Evolutionary conservation across 2,329 filamentous ascomycete species (phyloP), one percentile per base, ranked within the genome.

Genomic region (Nigrospora oryzae): DNA sequence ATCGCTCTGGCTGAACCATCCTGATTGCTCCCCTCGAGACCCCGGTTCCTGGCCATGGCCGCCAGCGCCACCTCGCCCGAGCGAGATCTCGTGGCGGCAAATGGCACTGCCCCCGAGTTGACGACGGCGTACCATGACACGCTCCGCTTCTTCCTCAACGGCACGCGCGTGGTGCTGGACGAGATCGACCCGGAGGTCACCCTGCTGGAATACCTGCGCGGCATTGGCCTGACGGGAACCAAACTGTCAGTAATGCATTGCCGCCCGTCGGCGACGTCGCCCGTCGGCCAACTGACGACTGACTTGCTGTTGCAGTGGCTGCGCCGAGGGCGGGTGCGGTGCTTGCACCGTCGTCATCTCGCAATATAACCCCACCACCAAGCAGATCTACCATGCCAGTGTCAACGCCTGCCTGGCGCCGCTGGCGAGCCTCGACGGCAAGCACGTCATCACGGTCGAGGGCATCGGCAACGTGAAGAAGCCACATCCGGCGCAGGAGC

Each of bases 391-490:
- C 60, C 91, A 98, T 71, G 93, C 93, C 46, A 94, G 88, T 44
- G 88, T 97, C 48, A 98, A 98, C 62, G 93, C 93, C 36, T 98
- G 93, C 62, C 73, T 98, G 43, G 91, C 93, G 11, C 93, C 93
- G 7, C 75, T 98, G 39, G 86, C 89, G 53, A 95, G 89, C 57
- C 79, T 97, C 37, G 93, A 97, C 63, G 93, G 93, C 38, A 98
- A 98, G 63, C 93, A 98, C 75, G 89, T 97, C 58, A 90, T 98
- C 60, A 98, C 93, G 3, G 84, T 98, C 36, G 93, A 98, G 66
- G 93, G 93, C 7, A 96, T 98, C 56, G 93, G 93, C 11, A 87
- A 85, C 61, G 83, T 87, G 28, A 84, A 93, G 63, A 80, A 75
- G 36, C 93, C 93, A 5, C 93, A 98, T 68, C 87, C 91, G 2